These are phyloP conservation scores for Neocatenulostroma microsporum DNA, from an alignment of 2,329 filamentous ascomycete species.

Conservation along the genomic window DNA sequence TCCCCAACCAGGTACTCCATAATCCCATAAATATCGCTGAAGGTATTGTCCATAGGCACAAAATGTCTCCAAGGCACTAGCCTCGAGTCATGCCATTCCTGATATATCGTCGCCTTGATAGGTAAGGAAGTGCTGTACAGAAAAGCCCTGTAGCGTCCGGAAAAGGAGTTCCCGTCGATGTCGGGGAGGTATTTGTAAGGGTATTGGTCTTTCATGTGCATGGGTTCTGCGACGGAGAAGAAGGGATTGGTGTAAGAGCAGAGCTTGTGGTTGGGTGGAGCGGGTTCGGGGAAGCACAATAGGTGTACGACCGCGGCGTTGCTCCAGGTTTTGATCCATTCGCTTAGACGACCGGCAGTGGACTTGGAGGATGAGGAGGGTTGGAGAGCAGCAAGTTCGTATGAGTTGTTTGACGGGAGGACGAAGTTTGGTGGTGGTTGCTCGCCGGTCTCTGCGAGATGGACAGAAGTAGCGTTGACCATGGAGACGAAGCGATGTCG, in stretches of 20 bases:
- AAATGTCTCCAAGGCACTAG: conserved; percentile 73
- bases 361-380: conserved; percentile 11
- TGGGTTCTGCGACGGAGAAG: conserved; percentile 27
- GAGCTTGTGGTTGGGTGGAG: background rate
- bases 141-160: conserved; percentile 44
- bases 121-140: conserved; percentile 61
- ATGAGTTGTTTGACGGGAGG: conserved; percentile 31
- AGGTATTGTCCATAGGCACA: conserved; percentile 69
- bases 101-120: conserved; percentile 70
- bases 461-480: conserved; percentile 58
- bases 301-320: conserved; percentile 40
- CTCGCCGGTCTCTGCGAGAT: conserved; percentile 39
- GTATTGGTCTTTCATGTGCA: conserved; percentile 38
- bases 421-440: conserved; percentile 32
- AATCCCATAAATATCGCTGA: conserved; percentile 62
- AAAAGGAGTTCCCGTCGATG: conserved; percentile 58
- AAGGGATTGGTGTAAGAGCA: conserved; percentile 43
- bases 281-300: conserved; percentile 36
- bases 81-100: conserved; percentile 67
- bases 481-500: conserved; percentile 67
- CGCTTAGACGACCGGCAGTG: conserved; percentile 9
- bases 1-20: conserved; percentile 64
- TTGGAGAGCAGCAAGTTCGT: conserved; percentile 28
- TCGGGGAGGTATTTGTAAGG: conserved; percentile 63
- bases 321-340: conserved; percentile 34